These are phyloP conservation scores for Euphrasia confusa DNA, from an alignment of 257 asterid genomes.

Conservation along the genomic window DNA sequence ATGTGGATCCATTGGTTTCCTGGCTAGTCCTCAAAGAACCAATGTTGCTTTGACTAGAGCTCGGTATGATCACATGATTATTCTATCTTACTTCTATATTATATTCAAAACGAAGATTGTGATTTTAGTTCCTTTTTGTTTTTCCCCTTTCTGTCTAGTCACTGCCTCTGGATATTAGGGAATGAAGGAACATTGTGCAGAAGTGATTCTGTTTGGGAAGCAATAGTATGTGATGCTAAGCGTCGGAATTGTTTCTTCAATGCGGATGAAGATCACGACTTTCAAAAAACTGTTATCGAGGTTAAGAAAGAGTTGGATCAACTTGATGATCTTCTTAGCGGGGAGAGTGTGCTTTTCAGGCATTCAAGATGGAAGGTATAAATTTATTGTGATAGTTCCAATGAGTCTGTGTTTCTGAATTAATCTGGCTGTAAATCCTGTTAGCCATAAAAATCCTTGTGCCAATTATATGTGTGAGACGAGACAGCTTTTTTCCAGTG, in stretches of 20 bases:
- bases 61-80: slow-evolving; percentile 33
- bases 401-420: neutral
- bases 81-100: neutral
- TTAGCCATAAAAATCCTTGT: neutral
- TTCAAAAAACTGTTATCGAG: slow-evolving; percentile 33
- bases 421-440: neutral
- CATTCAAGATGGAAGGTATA: slow-evolving; percentile 62
- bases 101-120: too few relatives aligned
- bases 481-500: too few relatives aligned
- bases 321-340: slow-evolving; percentile 58
- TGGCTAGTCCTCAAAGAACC: slow-evolving; percentile 45
- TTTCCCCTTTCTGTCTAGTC: slow-evolving; percentile 25
- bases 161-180: slow-evolving; percentile 68
- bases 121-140: too few relatives aligned
- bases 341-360: slow-evolving; percentile 40
- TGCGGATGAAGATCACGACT: slow-evolving; percentile 42
- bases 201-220: slow-evolving; percentile 44
- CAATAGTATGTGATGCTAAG: slow-evolving; percentile 44
- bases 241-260: slow-evolving; percentile 46
- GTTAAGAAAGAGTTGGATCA: slow-evolving; percentile 47
- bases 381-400: neutral
- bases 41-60: slow-evolving; percentile 78
- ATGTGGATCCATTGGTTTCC: slow-evolving; percentile 53
- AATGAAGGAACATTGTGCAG: slow-evolving; percentile 42
- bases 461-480: neutral